Evolutionary conservation across 192 early-diverging fungal species (phyloP).

Genomic region (Oehlia diaphana): DNA sequence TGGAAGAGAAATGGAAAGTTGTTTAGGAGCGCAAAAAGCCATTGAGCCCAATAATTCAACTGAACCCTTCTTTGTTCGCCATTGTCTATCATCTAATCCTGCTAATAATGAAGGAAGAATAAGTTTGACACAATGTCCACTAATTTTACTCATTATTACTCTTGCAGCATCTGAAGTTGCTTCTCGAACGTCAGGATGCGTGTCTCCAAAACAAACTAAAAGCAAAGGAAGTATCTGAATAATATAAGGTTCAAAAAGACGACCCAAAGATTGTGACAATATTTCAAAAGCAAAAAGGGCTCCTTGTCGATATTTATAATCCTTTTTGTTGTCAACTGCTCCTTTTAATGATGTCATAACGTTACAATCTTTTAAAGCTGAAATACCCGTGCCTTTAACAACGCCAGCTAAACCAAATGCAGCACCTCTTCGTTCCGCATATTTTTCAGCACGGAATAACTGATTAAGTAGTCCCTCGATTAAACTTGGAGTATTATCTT

Average conservation of each 20-base stretch:
- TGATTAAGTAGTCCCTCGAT: conserved; percentile 65
- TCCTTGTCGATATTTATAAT: conserved; percentile 79
- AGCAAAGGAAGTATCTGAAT: conserved; percentile 91
- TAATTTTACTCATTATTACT: conserved; percentile 93
- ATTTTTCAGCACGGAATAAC: conserved; percentile 73
- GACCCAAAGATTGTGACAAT: conserved; percentile 77
- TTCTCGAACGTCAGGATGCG: conserved; percentile 80
- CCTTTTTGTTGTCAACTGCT: conserved; percentile 78
- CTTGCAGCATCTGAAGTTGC: conserved; percentile 87
- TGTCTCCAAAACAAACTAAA: conserved; percentile 86
- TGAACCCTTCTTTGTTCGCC: conserved; percentile 96
- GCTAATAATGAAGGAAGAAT: conserved; percentile 86
- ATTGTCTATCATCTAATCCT: conserved; percentile 87
- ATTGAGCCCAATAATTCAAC: conserved; percentile 94
- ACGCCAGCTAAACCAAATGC: conserved; percentile 96
- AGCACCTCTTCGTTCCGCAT: conserved; percentile 86
- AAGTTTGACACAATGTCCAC: conserved; percentile 95
- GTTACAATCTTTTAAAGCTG: conserved; percentile 78
- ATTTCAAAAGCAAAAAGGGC: conserved; percentile 94
- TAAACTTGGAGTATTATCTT: conserved; percentile 56
- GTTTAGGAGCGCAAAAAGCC: conserved; percentile 95
- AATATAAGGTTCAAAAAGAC: conserved; percentile 96
- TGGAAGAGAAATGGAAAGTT: conserved; percentile 87
- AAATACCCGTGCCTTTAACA: conserved; percentile 88
- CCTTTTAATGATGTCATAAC: conserved; percentile 83